Percentiles rank a stretch among this genome's conserved stretches.
These are phyloP conservation scores for Vanrija sp. DNA, from an alignment of 1,284 basidiomycete genomes.

Conservation along the genomic window DNA sequence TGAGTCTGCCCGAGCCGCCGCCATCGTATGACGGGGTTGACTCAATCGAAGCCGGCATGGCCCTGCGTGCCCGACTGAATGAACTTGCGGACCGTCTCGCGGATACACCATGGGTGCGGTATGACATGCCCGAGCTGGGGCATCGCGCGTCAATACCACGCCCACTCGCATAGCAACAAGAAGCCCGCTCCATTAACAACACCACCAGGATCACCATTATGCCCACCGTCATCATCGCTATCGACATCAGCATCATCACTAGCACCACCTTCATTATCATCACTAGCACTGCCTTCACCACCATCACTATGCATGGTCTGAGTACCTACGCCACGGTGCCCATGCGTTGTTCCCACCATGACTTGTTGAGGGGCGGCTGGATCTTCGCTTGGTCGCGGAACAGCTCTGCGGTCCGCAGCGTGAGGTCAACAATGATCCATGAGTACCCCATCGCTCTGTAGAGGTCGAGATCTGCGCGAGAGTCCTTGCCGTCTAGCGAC, in stretches of 20 bases:
- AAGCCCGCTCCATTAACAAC: too few species aligned
- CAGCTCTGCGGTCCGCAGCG: not conserved
- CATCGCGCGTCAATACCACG: not conserved
- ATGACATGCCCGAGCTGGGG: not conserved
- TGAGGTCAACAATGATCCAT: constrained; percentile 1
- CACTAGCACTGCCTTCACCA: not conserved
- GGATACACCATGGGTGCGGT: not conserved
- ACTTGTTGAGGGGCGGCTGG: not conserved
- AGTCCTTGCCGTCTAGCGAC: not conserved
- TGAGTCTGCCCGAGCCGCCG: not conserved
- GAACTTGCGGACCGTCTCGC: not conserved
- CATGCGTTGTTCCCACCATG: not conserved
- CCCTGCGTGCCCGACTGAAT: not conserved
- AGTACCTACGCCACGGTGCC: not conserved
- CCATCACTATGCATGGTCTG: not conserved
- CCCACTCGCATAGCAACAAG: too few species aligned
- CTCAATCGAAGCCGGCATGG: not conserved
- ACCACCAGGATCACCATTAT: too few species aligned
- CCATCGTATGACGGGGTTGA: not conserved
- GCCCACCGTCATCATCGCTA: too few species aligned
- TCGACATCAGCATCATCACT: too few species aligned
- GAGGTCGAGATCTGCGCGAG: not conserved
- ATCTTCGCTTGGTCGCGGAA: not conserved
- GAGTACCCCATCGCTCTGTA: not conserved
- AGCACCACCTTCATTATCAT: too few species aligned